phyloP scores from a whole-genome alignment of 768 basidiomycete species.

The Tricholoma furcatifolium region DNA sequence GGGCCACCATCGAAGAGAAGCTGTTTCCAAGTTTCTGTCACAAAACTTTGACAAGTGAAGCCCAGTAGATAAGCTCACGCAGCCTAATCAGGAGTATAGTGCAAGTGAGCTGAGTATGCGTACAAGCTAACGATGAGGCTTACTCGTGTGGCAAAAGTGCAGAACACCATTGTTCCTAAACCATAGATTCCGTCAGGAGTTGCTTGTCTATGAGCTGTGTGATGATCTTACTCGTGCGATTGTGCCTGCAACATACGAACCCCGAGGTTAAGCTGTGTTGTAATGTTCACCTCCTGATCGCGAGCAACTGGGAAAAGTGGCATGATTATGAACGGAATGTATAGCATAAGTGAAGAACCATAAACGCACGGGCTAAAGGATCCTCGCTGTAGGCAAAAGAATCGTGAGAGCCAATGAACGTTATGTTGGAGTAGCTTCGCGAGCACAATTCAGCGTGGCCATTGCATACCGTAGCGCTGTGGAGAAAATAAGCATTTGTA shows the following conservation, averaged over 20 bases:
- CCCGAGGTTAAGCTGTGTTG: slow-evolving; percentile 26
- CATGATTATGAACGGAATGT: not conserved
- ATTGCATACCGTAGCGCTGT: slow-evolving; percentile 55
- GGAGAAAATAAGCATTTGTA: too few species aligned
- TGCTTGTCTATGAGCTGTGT: not conserved
- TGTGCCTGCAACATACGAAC: slow-evolving; percentile 28
- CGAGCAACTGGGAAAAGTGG: slow-evolving; percentile 33
- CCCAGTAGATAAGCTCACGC: slow-evolving; percentile 23
- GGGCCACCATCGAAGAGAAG: slow-evolving; percentile 54
- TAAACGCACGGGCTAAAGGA: slow-evolving; percentile 40
- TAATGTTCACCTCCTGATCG: slow-evolving; percentile 33
- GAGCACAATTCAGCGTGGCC: slow-evolving; percentile 63
- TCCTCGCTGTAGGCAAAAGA: slow-evolving; percentile 51
- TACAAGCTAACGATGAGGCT: not conserved
- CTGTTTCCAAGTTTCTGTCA: slow-evolving; percentile 17
- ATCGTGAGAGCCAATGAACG: slow-evolving; percentile 53
- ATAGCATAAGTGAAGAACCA: too few species aligned
- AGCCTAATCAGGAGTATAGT: slow-evolving; percentile 24
- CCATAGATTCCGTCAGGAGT: not conserved
- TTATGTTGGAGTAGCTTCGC: slow-evolving; percentile 52
- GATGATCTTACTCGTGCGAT: slow-evolving; percentile 12
- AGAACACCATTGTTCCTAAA: slow-evolving; percentile 35
- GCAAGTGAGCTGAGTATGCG: not conserved
- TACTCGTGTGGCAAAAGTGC: slow-evolving; percentile 70
- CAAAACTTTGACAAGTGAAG: too few species aligned